Evolutionary conservation across 2,329 filamentous ascomycete species (phyloP), one percentile per base, ranked within the genome.

Genomic region (Corniculantispora saksenae): DNA sequence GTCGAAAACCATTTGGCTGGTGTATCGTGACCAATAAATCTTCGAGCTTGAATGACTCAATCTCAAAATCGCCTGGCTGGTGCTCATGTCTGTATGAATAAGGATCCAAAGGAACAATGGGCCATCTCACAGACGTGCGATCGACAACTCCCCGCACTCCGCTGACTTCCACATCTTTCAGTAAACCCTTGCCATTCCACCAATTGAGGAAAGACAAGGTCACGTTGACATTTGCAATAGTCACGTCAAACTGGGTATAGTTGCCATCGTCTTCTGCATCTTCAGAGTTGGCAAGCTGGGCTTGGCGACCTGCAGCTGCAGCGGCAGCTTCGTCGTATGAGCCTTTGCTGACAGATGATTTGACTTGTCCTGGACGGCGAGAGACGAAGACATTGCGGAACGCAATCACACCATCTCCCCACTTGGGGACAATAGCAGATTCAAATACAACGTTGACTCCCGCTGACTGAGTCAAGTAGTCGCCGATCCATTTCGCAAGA

Each of bases 371-470:
- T 2, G 95, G 95, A 56, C 95, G 84, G 66, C 94, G 86, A 17
- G 95, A 98, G 2, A 99, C 92, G 73, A 97, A 98, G 12, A 99
- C 95, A 73, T 97, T 98, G 72, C 92, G 90, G 79, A 99, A 97
- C 0, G 92, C 94, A 69, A 99, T 99, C 48, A 98, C 94, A 38
- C 94, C 94, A 72, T 95, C 91, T 67, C 88, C 89, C 95, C 95
- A 99, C 75, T 91, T 95, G 13, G 95, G 95, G 23, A 99, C 95
- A 72, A 99, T 97, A 25, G 95, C 95, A 47, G 93, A 97, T 79
- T 99, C 95, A 75, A 99, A 99, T 62, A 99, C 90, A 38, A 99
- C 92, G 47, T 93, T 95, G 56, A 98, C 83, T 7, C 95, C 95
- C 10, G 94, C 95, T 21, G 94, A 97, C 74, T 94, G 89, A 2